Percentiles rank a stretch among this genome's conserved stretches.
Evolutionary conservation across 345 rosid species (phyloP).

Genomic region (Acer yangbiense): DNA sequence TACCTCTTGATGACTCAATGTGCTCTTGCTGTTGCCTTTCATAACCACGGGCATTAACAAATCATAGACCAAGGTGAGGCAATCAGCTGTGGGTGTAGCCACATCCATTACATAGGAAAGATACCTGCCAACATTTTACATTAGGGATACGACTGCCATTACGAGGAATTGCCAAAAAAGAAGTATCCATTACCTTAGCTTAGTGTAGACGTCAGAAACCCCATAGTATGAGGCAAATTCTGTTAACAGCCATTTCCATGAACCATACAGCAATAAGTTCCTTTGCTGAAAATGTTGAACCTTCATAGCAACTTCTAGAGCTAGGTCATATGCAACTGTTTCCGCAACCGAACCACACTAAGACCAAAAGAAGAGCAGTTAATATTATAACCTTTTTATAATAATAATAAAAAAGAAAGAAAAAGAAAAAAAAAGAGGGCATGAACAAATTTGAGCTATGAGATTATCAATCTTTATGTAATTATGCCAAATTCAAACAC

Average conservation of each 20-base stretch:
- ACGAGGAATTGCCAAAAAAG: slow-evolving; percentile 8
- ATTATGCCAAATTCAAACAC: neutral
- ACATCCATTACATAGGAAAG: slow-evolving; percentile 97
- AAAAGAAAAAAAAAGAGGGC: neutral
- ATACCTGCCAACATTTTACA: slow-evolving; percentile 51
- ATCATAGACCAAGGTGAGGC: slow-evolving; percentile 82
- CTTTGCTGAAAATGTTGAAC: slow-evolving; percentile 89
- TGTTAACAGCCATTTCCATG: slow-evolving; percentile 95
- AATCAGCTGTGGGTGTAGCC: slow-evolving; percentile 96
- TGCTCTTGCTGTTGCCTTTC: slow-evolving; percentile 79
- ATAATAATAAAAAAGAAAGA: too few relatives aligned
- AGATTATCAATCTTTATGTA: neutral
- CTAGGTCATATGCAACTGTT: slow-evolving; percentile 95
- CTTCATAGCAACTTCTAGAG: slow-evolving; percentile 89
- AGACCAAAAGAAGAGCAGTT: slow-evolving; percentile 26
- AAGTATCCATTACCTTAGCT: slow-evolving; percentile 60
- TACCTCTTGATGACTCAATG: slow-evolving; percentile 98
- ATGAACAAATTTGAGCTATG: neutral
- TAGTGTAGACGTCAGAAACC: slow-evolving; percentile 85
- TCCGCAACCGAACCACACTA: slow-evolving; percentile 98
- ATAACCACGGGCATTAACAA: slow-evolving; percentile 81
- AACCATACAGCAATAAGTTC: slow-evolving; percentile 72
- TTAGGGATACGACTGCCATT: slow-evolving; percentile 7
- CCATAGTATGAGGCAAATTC: slow-evolving; percentile 97
- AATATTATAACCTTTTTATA: neutral